phyloP scores from a whole-genome alignment of 768 basidiomycete genomes.

The Boletellus emodensis region DNA sequence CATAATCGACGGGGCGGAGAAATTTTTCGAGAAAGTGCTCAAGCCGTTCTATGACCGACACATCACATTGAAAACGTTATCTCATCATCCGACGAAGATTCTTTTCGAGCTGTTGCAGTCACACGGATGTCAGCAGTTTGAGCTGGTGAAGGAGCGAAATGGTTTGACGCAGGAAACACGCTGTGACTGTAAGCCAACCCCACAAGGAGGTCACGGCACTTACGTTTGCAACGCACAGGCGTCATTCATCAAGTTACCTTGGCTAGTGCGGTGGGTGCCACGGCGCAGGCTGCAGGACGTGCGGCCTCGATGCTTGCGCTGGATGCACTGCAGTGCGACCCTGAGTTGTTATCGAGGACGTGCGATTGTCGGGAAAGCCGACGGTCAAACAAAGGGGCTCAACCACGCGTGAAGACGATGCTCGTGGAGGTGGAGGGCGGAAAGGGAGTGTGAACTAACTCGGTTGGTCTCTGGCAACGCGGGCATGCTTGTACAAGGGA shows the following conservation, averaged over 20 bases:
- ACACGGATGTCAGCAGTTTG: constrained; percentile 65
- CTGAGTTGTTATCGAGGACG: constrained; percentile 54
- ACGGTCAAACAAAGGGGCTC: constrained; percentile 34
- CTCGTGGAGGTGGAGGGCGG: constrained; percentile 21
- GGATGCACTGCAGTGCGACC: constrained; percentile 63
- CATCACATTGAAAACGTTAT: constrained; percentile 66
- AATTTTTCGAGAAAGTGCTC: constrained; percentile 62
- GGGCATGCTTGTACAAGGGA: constrained; percentile 6
- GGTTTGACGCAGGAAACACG: constrained; percentile 33
- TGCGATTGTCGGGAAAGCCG: constrained; percentile 59
- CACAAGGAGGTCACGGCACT: constrained; percentile 10
- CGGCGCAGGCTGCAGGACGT: constrained; percentile 53
- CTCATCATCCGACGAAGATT: constrained; percentile 73
- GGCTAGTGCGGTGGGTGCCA: constrained; percentile 51
- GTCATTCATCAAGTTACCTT: constrained; percentile 63
- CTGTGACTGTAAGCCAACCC: constrained; percentile 48
- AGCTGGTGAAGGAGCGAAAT: constrained; percentile 50
- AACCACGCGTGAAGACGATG: constrained; percentile 35
- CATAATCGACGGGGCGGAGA: constrained; percentile 54
- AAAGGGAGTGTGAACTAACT: constrained; percentile 11
- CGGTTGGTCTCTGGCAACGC: background rate
- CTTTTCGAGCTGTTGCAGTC: constrained; percentile 71
- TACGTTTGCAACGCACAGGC: constrained; percentile 40
- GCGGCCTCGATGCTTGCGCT: constrained; percentile 61
- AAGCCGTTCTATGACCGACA: constrained; percentile 78